These are phyloP conservation scores for Pythium brachiatum DNA, from an alignment of 352 stramenopile species.

Conservation along the genomic window DNA sequence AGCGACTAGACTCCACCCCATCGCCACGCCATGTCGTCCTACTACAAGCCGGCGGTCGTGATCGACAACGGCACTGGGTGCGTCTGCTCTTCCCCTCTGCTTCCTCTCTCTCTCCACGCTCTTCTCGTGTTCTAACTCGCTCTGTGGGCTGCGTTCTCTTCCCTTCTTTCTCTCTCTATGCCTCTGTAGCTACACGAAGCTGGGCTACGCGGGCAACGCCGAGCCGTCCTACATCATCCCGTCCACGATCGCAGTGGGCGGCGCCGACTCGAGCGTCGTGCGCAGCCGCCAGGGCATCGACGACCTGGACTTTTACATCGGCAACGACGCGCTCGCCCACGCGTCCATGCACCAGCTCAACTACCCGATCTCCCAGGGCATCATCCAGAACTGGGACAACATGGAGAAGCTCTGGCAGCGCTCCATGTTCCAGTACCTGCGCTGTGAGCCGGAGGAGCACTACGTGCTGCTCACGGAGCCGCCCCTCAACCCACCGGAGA, in stretches of 20 bases:
- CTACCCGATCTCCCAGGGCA: slow-evolving; percentile 86
- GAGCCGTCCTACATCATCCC: slow-evolving; percentile 96
- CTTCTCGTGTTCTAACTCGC: neutral
- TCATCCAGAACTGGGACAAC: slow-evolving; percentile 94
- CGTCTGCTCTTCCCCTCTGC: slow-evolving; percentile 11
- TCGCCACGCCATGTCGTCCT: slow-evolving; percentile 56
- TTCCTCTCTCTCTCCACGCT: neutral
- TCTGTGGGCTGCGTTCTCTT: neutral
- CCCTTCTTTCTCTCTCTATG: slow-evolving; percentile 6
- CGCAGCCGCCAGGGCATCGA: slow-evolving; percentile 89
- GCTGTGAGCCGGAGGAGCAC: slow-evolving; percentile 93
- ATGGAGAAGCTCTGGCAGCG: slow-evolving; percentile 95
- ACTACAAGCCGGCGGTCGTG: slow-evolving; percentile 90
- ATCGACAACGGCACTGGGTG: slow-evolving; percentile 97
- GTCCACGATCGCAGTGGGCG: slow-evolving; percentile 89
- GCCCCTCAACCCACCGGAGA: slow-evolving; percentile 93
- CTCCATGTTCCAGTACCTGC: slow-evolving; percentile 92
- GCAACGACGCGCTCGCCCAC: slow-evolving; percentile 90
- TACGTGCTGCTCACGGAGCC: slow-evolving; percentile 92
- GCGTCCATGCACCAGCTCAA: slow-evolving; percentile 91
- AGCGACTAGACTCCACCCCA: no score
- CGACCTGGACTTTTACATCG: slow-evolving; percentile 96
- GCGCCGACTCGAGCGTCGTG: slow-evolving; percentile 60
- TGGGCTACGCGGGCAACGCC: slow-evolving; percentile 94
- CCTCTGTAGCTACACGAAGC: slow-evolving; percentile 93